Conservation (phyloP, 805 yeast species). For the Ogataea corticis region DNA sequence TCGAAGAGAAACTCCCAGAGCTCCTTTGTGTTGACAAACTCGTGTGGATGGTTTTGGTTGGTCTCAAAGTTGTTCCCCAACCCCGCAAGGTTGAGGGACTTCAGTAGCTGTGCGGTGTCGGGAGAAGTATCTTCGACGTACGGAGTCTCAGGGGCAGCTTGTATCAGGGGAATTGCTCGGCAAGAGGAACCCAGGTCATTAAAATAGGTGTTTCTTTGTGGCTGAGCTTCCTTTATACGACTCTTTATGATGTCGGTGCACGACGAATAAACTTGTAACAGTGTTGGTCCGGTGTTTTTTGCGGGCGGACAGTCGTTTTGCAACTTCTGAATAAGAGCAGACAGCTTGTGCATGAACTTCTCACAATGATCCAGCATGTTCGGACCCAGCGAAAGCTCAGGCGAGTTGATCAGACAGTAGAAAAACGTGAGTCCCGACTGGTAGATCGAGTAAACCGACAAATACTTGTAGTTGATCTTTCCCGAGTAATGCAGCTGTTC, state of each 20-base stretch:
- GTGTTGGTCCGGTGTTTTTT: conserved; percentile 11
- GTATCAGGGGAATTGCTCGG: not conserved
- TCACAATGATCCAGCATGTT: conserved; percentile 7
- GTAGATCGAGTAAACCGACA: conserved; percentile 24
- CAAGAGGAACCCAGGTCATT: no score
- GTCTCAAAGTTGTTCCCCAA: not conserved
- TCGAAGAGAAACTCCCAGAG: conserved; percentile 18
- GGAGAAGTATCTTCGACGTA: not conserved
- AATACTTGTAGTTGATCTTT: conserved; percentile 23
- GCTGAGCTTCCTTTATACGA: conserved; percentile 4
- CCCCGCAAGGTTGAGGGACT: conserved; percentile 6
- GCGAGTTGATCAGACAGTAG: conserved; percentile 22
- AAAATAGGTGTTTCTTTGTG: no score
- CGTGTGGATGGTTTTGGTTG: not conserved
- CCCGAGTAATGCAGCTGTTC: conserved; percentile 6
- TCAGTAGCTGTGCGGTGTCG: conserved; percentile 7
- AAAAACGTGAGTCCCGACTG: conserved; percentile 21
- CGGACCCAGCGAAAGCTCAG: conserved; percentile 10
- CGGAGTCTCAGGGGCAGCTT: not conserved
- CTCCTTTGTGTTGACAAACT: conserved; percentile 8
- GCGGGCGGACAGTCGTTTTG: conserved; percentile 24
- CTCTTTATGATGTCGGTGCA: conserved; percentile 6
- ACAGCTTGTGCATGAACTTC: conserved; percentile 8
- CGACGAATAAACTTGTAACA: conserved; percentile 9
- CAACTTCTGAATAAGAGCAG: conserved; percentile 9